Evolutionary conservation across 2,329 filamentous ascomycete genomes (phyloP), one percentile per base, ranked within the genome.

Genomic region (Zasmidium cellare): DNA sequence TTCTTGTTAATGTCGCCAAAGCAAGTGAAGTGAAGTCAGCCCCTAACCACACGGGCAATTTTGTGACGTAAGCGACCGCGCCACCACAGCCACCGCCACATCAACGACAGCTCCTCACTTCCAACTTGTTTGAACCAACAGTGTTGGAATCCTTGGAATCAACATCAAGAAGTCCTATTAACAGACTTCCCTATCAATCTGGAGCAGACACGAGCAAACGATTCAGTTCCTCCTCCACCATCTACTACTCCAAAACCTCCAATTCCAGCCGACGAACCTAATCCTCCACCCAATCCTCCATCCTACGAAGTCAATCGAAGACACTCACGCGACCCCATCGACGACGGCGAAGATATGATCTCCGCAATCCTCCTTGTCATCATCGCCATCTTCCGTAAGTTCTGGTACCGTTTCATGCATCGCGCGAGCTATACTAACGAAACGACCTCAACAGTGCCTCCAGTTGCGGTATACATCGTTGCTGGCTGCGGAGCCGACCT

Each of bases 401-500:
- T 41, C 25, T n/a, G n/a, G n/a, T n/a, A n/a, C n/a, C n/a, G n/a
- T n/a, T n/a, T n/a, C n/a, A n/a, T n/a, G n/a, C n/a, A n/a, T n/a
- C n/a, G n/a, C n/a, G n/a, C n/a, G n/a, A n/a, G n/a, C n/a, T n/a
- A n/a, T n/a, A 35, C 22, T 25, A 35, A 9, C 47, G n/a, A 28
- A 53, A 47, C 35, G 24, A 48, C 35, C n/a, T 9, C 23, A 18
- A 48, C 63, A 79, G 76, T 80, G 44, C 79, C 79, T n/a, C 79
- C 78, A 19, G 60, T 81, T 12, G 79, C 77, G 57, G 79, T 80
- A 66, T 77, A 76, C 69, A 64, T 77, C 56, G 72, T 81, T 50
- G 74, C 78, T n/a, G 79, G 79, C 60, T 81, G 78, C 67, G 78
- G 78, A 59, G 72, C 73, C 20, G 79, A 82, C 60, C 65, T 81